Evolutionary conservation across 768 basidiomycete genomes (phyloP).

Genomic region (Phanerochaete carnosa): DNA sequence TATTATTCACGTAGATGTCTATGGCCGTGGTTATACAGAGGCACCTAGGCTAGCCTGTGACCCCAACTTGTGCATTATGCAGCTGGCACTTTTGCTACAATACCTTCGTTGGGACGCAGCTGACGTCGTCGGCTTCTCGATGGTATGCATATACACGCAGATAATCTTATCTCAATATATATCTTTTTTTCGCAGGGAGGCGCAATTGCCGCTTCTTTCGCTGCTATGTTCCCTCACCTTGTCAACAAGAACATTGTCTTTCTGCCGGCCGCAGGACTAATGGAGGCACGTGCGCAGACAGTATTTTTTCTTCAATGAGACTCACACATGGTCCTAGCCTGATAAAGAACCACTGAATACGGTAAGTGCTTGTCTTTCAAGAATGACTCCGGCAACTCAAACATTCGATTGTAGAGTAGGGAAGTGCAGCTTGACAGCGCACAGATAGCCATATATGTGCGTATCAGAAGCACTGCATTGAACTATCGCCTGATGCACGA

Average conservation of each 20-base stretch:
- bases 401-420: neutral
- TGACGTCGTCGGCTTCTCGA: slow-evolving; percentile 66
- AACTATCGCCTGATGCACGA: neutral
- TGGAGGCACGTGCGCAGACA: slow-evolving; percentile 48
- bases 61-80: slow-evolving; percentile 58
- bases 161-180: neutral
- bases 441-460: neutral
- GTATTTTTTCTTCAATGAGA: slow-evolving; percentile 38
- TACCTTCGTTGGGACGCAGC: slow-evolving; percentile 69
- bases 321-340: neutral
- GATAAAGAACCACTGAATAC: neutral
- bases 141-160: slow-evolving; percentile 42
- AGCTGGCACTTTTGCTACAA: slow-evolving; percentile 80
- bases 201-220: slow-evolving; percentile 67
- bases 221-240: slow-evolving; percentile 64
- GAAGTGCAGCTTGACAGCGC: slow-evolving; percentile 11
- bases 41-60: slow-evolving; percentile 61
- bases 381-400: neutral
- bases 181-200: slow-evolving; percentile 54
- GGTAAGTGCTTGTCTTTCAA: too few relatives aligned
- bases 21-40: slow-evolving; percentile 81
- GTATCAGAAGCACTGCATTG: neutral
- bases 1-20: slow-evolving; percentile 58
- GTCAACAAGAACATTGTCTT: slow-evolving; percentile 61
- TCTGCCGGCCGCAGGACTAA: slow-evolving; percentile 57